Conservation (phyloP, 306 rosid genomes). For the Cotoneaster glaucophyllus region DNA sequence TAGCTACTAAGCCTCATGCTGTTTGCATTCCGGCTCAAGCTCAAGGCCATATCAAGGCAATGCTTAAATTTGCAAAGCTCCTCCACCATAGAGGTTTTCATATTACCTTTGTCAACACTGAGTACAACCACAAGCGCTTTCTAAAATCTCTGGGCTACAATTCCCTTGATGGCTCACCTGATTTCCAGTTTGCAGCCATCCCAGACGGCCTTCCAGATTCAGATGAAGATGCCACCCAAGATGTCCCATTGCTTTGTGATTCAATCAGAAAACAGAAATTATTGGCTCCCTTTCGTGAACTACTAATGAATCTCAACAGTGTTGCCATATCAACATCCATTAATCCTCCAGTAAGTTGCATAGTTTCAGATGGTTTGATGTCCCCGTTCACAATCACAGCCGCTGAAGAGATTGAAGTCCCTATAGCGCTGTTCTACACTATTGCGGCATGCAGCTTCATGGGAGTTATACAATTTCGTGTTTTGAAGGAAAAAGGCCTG, state of each 20-base stretch:
- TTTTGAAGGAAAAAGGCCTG: too few species aligned
- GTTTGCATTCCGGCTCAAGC: too few species aligned
- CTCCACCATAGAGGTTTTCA: too few species aligned
- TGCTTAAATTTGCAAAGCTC: too few species aligned
- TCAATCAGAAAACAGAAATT: neutral
- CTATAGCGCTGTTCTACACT: neutral
- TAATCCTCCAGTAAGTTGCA: neutral
- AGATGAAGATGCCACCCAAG: neutral
- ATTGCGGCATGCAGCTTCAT: neutral
- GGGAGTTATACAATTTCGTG: too few species aligned
- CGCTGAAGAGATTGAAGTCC: neutral
- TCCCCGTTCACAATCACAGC: neutral
- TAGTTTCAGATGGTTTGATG: constrained; percentile 7
- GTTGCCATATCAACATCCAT: neutral
- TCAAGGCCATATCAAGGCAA: too few species aligned
- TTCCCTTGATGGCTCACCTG: too few species aligned
- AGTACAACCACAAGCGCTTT: too few species aligned
- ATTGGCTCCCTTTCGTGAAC: neutral
- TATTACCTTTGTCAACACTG: too few species aligned
- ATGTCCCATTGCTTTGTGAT: neutral
- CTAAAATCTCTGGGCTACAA: too few species aligned
- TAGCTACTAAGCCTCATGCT: too few species aligned
- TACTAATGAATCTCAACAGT: neutral
- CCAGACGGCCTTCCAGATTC: neutral
- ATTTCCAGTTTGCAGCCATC: too few species aligned